Base-by-base conservation (phyloP, 164 flowering plant species). In the Saururus chinensis region DNA sequence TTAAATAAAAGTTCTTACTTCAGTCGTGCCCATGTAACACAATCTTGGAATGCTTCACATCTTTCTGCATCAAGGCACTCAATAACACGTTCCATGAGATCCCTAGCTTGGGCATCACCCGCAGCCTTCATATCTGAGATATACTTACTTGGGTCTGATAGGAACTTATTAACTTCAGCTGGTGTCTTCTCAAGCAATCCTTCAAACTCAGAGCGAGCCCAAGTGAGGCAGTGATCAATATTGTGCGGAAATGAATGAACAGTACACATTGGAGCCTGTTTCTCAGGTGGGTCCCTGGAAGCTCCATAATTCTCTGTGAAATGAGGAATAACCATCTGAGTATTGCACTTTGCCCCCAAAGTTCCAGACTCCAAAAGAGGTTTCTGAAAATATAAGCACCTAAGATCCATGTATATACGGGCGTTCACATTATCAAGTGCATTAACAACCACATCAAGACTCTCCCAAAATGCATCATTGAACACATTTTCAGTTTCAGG, bases 131-230 rank as follows among this genome's bases (percentile, higher is more conserved):
- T 85, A 16, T 80, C 66, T 64, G 81, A n/a, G 10, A 74, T 60
- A 69, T 87, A 89, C 67, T 87, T 92, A 56, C 62, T 68, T 16
- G 97, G 88, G 35, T 76, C 84, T 42, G 82, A 75, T 7, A 89
- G 65, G 73, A 66, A 89, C 9, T 89, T 82, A 77, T 89, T 89
- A 19, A 83, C 97, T 75, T 87, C 97, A 60, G 90, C 76, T 19
- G 97, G 97, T 59, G 95, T 89, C 75, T 89, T 89, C 81, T 87
- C 97, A 51, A 89, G 85, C 77, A 87, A 73, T 24, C 97, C 95
- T 76, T 89, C 97, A 70, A 89, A 89, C 70, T 87, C 97, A 12
- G 95, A 89, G 35, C 95, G 81, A 55, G 97, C 97, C 97, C 97
- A 89, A 21, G 95, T 89, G 66, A 89, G 73, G 73, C 96, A 89